Evolutionary conservation across 23 red algal species (phyloP), one percentile per base, ranked within the genome.

Genomic region (Gracilaria domingensis): DNA sequence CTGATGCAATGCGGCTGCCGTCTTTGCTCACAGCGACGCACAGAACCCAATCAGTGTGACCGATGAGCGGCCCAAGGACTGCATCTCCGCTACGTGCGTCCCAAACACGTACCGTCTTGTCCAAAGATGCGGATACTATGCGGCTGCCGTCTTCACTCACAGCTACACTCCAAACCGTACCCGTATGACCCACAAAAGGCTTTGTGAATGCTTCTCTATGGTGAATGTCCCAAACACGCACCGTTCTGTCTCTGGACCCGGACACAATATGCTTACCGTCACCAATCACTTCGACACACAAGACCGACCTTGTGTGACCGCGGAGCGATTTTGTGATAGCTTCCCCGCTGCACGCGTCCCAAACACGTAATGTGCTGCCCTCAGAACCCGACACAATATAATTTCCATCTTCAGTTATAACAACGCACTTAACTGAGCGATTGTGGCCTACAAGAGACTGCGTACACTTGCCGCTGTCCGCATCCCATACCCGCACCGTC

Each of bases 31-130:
- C 4, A 25, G 72, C 72, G n/a, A 35, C 72, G 34, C 40, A 39
- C 33, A 24, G n/a, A 45, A 77, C 72, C 39, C 72, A 77, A 77
- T 42, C 72, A 24, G 39, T 45, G 72, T 77, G 72, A 45, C 72
- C 72, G 33, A 25, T 9, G 47, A 42, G 72, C n/a, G 59, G 24
- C 59, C 28, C 59, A 64, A 11, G 0, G 51, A 64, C 59, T 30
- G 59, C 59, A 9, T 35, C 72, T 39, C 72, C 72, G 39, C 72
- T 42, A 9, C 16, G n/a, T 51, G 72, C 72, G 28, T 51, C 47
- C 72, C 72, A 77, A 33, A 77, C 29, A 25, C 72, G 30, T 11
- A 77, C 33, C 2, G 72, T 77, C 33, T 21, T 77, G 72, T 77
- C 72, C 21, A 25, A 40, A 35, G 66, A 35, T 40, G 12, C 66